A percentile compares a stretch with the other conserved stretches of the same genome.
Conservation (phyloP, 805 yeast genomes). For the Ogataea trehalophila region DNA sequence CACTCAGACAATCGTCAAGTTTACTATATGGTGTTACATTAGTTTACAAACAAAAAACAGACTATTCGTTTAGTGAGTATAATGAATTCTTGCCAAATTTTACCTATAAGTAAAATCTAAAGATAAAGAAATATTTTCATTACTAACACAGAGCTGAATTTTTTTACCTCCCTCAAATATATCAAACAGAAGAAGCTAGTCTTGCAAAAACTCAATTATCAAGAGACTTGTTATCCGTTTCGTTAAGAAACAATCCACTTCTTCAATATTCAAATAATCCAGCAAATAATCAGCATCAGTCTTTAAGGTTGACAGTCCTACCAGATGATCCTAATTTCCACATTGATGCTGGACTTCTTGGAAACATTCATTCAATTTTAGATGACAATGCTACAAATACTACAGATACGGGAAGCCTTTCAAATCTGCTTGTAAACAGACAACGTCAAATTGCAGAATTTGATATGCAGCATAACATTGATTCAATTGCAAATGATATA, state of each 20-base stretch:
- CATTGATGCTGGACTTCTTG: conserved; percentile 29
- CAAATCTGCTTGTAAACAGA: too few species aligned
- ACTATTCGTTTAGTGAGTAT: conserved; percentile 34
- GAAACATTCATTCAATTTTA: conserved; percentile 8
- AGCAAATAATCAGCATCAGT: neutral
- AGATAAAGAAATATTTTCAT: neutral
- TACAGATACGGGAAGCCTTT: too few species aligned
- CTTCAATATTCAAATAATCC: neutral
- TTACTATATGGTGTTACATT: conserved; percentile 46
- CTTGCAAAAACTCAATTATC: conserved; percentile 9
- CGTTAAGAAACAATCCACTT: neutral
- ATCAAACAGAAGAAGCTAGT: conserved; percentile 13
- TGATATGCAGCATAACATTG: neutral
- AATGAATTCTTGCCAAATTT: neutral
- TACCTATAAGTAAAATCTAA: too few species aligned
- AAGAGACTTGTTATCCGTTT: conserved; percentile 1
- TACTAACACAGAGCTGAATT: neutral
- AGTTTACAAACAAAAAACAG: conserved; percentile 45
- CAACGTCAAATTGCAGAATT: too few species aligned
- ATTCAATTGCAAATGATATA: neutral
- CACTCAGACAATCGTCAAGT: conserved; percentile 36
- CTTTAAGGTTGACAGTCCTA: conserved; percentile 5
- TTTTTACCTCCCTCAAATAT: too few species aligned
- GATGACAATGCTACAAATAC: neutral
- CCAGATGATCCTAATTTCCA: conserved; percentile 36